Conservation (phyloP, 495 filamentous ascomycete genomes). For the Cenococcum geophilum region DNA sequence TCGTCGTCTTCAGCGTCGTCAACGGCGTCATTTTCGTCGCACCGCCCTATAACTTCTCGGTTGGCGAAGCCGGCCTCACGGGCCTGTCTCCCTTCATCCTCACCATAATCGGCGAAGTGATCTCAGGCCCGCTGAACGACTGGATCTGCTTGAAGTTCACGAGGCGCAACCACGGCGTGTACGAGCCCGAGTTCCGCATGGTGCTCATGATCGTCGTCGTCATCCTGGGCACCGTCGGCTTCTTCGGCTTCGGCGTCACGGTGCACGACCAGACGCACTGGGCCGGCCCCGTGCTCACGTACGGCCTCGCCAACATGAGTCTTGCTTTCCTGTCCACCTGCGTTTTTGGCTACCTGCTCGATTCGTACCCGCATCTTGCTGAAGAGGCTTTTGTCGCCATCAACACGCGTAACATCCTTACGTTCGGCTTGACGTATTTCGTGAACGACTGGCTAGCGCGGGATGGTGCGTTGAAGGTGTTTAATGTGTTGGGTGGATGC, state of each 20-base stretch:
- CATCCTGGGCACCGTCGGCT: constrained; percentile 46
- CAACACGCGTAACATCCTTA: constrained; percentile 49
- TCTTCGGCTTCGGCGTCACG: constrained; percentile 56
- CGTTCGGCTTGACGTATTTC: constrained; percentile 51
- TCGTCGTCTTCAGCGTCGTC: constrained; percentile 51
- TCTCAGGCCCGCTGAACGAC: constrained; percentile 49
- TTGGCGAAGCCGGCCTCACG: constrained; percentile 47
- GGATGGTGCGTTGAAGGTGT: constrained; percentile 46
- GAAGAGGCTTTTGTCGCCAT: constrained; percentile 54
- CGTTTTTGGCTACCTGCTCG: constrained; percentile 51
- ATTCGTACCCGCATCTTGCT: constrained; percentile 46
- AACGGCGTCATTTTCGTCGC: constrained; percentile 47
- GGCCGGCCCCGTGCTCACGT: constrained; percentile 48
- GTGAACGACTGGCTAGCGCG: constrained; percentile 47
- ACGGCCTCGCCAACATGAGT: constrained; percentile 50
- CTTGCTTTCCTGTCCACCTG: constrained; percentile 48
- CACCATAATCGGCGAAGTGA: constrained; percentile 45
- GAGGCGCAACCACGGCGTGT: constrained; percentile 46
- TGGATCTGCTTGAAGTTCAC: constrained; percentile 45
- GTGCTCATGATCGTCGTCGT: constrained; percentile 45
- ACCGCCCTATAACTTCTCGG: constrained; percentile 50
- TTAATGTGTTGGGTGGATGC: constrained; percentile 46
- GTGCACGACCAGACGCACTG: constrained; percentile 51
- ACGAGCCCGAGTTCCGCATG: constrained; percentile 53
- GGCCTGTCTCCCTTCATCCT: constrained; percentile 47